phyloP scores from a whole-genome alignment of 441 rosid species.

The Populus hybrid region DNA sequence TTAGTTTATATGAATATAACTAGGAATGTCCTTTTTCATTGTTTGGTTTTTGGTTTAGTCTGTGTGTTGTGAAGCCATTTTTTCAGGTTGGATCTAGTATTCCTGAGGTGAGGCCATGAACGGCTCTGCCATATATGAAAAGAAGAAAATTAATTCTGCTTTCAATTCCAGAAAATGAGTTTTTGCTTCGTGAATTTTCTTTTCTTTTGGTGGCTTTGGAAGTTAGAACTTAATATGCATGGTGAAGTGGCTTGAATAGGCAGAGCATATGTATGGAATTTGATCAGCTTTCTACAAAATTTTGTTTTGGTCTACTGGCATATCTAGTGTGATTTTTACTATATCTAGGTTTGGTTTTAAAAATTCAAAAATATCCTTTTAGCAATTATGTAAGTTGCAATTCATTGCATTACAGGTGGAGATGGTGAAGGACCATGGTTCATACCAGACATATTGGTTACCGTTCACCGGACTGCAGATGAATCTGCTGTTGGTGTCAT shows the following conservation, averaged over 20 bases:
- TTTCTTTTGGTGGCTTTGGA: not conserved
- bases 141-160: not conserved
- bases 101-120: not conserved
- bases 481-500: conserved; percentile 64
- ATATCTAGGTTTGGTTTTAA: not conserved
- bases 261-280: not conserved
- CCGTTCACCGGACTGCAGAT: conserved; percentile 61
- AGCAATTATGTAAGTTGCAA: not conserved
- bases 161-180: not conserved
- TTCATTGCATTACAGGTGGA: conserved; percentile 51
- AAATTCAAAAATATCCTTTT: not conserved
- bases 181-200: not conserved
- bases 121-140: not conserved
- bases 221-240: not conserved
- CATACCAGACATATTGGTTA: conserved; percentile 88
- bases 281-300: not conserved
- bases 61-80: not conserved
- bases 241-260: not conserved
- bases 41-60: not conserved
- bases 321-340: not conserved
- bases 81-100: not conserved
- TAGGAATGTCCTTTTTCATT: not conserved
- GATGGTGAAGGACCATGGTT: conserved; percentile 82
- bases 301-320: not conserved
- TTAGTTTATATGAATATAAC: not conserved